Conservation (phyloP, 2,329 filamentous ascomycete species). For the Leptographium lundbergii region DNA sequence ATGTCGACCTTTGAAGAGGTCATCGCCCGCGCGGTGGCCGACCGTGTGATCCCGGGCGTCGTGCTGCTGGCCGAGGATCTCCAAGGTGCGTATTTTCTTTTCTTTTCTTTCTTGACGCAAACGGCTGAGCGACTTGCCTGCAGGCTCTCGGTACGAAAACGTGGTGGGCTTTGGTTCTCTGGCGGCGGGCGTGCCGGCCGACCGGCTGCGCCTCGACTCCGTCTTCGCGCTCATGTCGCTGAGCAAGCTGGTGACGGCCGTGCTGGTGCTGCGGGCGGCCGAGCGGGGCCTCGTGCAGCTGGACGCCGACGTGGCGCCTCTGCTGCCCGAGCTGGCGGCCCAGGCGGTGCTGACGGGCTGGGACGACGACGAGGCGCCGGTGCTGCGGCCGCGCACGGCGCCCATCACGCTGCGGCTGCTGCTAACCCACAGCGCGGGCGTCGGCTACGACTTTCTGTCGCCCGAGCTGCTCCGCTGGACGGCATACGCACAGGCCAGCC, state of each 20-base stretch:
- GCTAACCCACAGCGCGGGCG: conserved; percentile 9
- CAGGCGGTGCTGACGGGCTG: conserved; percentile 8
- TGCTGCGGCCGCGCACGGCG: neutral
- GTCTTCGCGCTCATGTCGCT: conserved; percentile 23
- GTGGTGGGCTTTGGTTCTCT: conserved; percentile 12
- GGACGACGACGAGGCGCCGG: neutral
- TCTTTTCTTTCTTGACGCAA: neutral
- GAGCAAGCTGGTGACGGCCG: conserved; percentile 31
- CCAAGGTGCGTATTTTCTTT: conserved; percentile 2
- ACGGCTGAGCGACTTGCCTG: neutral
- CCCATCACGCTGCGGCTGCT: conserved; percentile 11
- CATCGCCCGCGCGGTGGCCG: conserved; percentile 11
- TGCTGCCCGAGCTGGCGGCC: conserved; percentile 12
- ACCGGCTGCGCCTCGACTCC: conserved; percentile 14
- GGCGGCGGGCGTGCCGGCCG: conserved; percentile 5
- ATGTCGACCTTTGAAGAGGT: conserved; percentile 9
- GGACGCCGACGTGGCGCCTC: conserved; percentile 27
- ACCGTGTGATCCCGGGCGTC: conserved; percentile 10
- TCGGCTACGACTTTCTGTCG: conserved; percentile 10
- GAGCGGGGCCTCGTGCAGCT: conserved; percentile 31
- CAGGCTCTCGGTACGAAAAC: conserved; percentile 16
- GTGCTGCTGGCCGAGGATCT: conserved; percentile 13
- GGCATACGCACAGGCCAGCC: neutral
- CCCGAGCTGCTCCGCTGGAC: conserved; percentile 5
- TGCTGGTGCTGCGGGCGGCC: conserved; percentile 33